Evolutionary conservation across 495 filamentous ascomycete species (phyloP).

Genomic region (Talaromyces nanjingensis): DNA sequence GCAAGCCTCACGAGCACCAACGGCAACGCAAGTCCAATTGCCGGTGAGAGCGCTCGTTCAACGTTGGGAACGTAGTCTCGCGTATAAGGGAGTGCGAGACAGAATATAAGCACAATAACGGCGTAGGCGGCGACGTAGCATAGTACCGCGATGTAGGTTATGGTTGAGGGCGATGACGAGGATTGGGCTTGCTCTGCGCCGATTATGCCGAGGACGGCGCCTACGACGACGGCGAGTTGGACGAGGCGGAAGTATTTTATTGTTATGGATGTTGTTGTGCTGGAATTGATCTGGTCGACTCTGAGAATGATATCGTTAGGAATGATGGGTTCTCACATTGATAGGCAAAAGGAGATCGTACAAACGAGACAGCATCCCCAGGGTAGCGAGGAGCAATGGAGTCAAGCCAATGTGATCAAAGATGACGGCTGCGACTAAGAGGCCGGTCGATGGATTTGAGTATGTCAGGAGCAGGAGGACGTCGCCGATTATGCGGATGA

Average conservation of each 20-base stretch:
- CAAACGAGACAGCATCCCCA: neutral
- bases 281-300: neutral
- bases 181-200: neutral
- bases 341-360: neutral
- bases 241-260: neutral
- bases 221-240: neutral
- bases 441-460: neutral
- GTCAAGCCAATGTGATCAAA: constrained; percentile 2
- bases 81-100: neutral
- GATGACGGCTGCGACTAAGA: neutral
- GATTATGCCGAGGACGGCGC: constrained; percentile 1
- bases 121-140: neutral
- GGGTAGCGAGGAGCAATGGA: neutral
- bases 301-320: neutral
- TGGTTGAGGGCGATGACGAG: neutral
- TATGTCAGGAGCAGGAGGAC: neutral
- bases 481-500: neutral
- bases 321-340: neutral
- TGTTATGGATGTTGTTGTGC: neutral
- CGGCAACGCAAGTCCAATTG: constrained; percentile 1
- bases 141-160: neutral
- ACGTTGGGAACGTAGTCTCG: neutral
- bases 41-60: neutral
- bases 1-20: neutral
- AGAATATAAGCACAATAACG: neutral